Evolutionary conservation across 2,329 filamentous ascomycete genomes (phyloP).

Genomic region (Ophiostoma ulmi): DNA sequence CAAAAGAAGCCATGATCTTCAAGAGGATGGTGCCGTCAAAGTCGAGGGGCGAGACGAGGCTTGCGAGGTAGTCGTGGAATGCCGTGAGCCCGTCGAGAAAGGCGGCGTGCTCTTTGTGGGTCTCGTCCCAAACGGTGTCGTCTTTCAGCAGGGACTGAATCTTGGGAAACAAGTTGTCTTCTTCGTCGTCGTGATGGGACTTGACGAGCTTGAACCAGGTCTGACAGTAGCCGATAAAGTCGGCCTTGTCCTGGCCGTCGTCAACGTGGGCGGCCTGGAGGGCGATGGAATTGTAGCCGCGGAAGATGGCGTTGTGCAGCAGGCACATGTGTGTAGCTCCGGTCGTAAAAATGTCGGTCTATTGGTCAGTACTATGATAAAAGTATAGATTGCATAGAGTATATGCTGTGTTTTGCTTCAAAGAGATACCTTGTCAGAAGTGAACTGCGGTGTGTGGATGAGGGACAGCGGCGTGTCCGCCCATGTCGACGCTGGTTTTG

Average conservation of each 20-base stretch:
- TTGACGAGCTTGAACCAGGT: conserved; percentile 56
- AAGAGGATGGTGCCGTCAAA: conserved; percentile 44
- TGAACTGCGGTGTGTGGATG: conserved; percentile 49
- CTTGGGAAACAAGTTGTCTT: conserved; percentile 51
- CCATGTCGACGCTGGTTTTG: conserved; percentile 37
- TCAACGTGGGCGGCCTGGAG: conserved; percentile 50
- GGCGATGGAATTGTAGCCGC: conserved; percentile 60
- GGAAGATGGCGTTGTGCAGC: conserved; percentile 58
- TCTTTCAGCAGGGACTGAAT: conserved; percentile 49
- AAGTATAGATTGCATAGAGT: neutral
- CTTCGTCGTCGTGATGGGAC: conserved; percentile 58
- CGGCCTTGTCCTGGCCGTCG: conserved; percentile 45
- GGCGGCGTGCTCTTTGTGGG: conserved; percentile 50
- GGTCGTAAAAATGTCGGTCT: conserved; percentile 55
- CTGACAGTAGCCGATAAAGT: conserved; percentile 54
- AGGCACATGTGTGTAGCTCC: conserved; percentile 58
- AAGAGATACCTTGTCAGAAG: conserved; percentile 45
- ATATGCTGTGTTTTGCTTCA: neutral
- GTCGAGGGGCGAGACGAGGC: conserved; percentile 34
- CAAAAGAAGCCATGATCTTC: conserved; percentile 48
- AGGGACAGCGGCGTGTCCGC: conserved; percentile 52
- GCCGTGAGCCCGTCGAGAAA: conserved; percentile 49
- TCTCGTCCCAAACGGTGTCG: conserved; percentile 47
- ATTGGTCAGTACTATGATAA: neutral
- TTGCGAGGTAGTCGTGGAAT: conserved; percentile 49